phyloP scores from a whole-genome alignment of 1,284 basidiomycete genomes.

The Meripilus lineatus region DNA sequence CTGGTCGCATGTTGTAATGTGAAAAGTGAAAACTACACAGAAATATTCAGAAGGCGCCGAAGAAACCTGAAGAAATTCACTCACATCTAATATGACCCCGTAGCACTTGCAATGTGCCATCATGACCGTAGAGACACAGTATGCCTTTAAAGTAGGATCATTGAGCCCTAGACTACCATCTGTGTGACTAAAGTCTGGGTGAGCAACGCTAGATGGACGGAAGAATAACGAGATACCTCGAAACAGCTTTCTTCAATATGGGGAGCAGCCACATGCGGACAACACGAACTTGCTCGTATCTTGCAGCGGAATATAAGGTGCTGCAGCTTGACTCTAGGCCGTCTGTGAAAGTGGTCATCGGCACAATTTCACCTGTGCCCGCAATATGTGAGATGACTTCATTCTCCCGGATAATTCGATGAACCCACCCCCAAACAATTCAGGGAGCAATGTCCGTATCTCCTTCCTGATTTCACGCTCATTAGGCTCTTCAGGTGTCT shows the following conservation, averaged over 20 bases:
- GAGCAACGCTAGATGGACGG: neutral
- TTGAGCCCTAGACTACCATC: slow-evolving; percentile 8
- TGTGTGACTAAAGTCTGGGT: neutral
- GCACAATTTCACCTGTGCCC: slow-evolving; percentile 25
- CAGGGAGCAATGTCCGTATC: slow-evolving; percentile 57
- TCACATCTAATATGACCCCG: slow-evolving; percentile 61
- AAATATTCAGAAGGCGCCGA: slow-evolving; percentile 4
- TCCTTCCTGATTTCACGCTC: slow-evolving; percentile 67
- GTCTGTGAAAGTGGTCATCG: slow-evolving; percentile 31
- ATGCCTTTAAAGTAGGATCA: slow-evolving; percentile 34
- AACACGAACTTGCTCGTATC: slow-evolving; percentile 66
- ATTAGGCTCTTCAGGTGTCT: slow-evolving; percentile 61
- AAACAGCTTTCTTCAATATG: slow-evolving; percentile 47
- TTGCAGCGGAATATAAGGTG: slow-evolving; percentile 45
- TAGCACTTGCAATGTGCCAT: slow-evolving; percentile 61
- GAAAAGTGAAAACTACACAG: slow-evolving; percentile 50
- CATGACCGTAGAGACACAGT: slow-evolving; percentile 52
- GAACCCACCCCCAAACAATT: slow-evolving; percentile 57
- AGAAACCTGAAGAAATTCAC: slow-evolving; percentile 13
- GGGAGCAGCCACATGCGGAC: slow-evolving; percentile 70
- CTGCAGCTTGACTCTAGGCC: slow-evolving; percentile 40
- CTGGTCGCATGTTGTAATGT: slow-evolving; percentile 48
- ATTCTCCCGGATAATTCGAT: neutral
- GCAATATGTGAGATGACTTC: neutral
- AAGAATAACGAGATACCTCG: slow-evolving; percentile 42